phyloP scores from a whole-genome alignment of 805 yeast species.

The Ogataea glucozyma region DNA sequence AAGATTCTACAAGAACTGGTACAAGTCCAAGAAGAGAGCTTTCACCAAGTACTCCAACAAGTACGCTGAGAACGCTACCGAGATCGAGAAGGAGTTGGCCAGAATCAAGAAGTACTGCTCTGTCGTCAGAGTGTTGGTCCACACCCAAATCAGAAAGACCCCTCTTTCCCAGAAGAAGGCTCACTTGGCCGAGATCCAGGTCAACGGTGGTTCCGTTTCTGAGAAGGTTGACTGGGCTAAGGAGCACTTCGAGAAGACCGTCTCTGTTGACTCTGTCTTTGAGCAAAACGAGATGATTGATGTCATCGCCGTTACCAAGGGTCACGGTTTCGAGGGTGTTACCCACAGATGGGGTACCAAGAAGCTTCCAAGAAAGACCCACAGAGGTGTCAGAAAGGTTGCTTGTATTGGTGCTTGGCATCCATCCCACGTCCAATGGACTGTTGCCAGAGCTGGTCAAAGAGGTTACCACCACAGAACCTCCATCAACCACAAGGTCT shows the following conservation, averaged over 20 bases:
- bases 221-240: constrained; percentile 99
- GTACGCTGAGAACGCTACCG: constrained; percentile 89
- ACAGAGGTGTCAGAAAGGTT: constrained; percentile 99
- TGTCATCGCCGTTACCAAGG: constrained; percentile 99
- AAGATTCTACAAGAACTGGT: constrained; percentile 99
- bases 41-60: constrained; percentile 99
- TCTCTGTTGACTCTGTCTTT: constrained; percentile 90
- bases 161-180: constrained; percentile 99
- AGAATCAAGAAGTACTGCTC: constrained; percentile 98
- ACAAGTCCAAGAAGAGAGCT: constrained; percentile 99
- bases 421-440: constrained; percentile 99
- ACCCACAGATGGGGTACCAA: constrained; percentile 99
- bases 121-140: constrained; percentile 98
- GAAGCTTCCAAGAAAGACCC: constrained; percentile 99
- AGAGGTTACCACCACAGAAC: constrained; percentile 99
- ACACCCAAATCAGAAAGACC: constrained; percentile 99
- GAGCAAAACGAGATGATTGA: constrained; percentile 99
- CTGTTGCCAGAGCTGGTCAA: constrained; percentile 99
- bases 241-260: constrained; percentile 99
- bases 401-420: constrained; percentile 99
- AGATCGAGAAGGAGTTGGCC: constrained; percentile 93
- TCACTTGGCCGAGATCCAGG: constrained; percentile 98
- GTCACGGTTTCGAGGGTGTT: constrained; percentile 99
- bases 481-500: constrained; percentile 99
- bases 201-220: constrained; percentile 98